Base-by-base conservation (phyloP, 345 rosid species). In the Gossypium rotundifolium region DNA sequence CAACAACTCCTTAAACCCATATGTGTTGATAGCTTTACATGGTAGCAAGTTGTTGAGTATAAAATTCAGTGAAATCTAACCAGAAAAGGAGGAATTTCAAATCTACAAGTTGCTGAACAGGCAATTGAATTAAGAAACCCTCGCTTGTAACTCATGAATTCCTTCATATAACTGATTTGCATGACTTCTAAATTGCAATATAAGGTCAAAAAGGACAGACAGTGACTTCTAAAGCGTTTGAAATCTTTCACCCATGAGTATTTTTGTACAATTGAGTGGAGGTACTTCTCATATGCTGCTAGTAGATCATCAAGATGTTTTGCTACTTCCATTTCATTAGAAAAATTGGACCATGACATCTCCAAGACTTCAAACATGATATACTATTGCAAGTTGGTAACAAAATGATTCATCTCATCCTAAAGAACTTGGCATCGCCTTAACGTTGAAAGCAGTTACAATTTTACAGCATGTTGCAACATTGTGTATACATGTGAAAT, bases 381-480 rank as follows among this genome's bases (percentile, higher is more conserved):
- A 81, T 91, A 95, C 79, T 93, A 93, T 76, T 95, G 97, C 84
- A 95, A 87, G 83, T 95, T 93, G 14, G 98, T 85, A 63, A 95
- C 90, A 82, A 95, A 95, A 85, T 93, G 98, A 75, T 95, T 93
- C 98, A 95, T 95, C 80, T 93, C 98, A 75, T 91, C 82, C 97
- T 96, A 89, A 55, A 93, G 88, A 77, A 91, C 98, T 88, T 95
- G 98, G 86, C 96, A 95, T 72, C 81, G 87, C 78, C 98, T 87
- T 80, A 91, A 75, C 9, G 96, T 91, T 73, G 96, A 89, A 78
- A 90, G 96, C 71, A 95, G 81, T 75, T 86, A 96, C 77, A 84
- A 62, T 79, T 89, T 93, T 75, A 93, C 92, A 1, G 88, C 88
- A 48, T 72, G 74, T 77, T 90, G 94, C 78, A 89, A 85, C 85